Conservation (phyloP, 176 grass and related monocot species). For the Eragrostis nindensis region DNA sequence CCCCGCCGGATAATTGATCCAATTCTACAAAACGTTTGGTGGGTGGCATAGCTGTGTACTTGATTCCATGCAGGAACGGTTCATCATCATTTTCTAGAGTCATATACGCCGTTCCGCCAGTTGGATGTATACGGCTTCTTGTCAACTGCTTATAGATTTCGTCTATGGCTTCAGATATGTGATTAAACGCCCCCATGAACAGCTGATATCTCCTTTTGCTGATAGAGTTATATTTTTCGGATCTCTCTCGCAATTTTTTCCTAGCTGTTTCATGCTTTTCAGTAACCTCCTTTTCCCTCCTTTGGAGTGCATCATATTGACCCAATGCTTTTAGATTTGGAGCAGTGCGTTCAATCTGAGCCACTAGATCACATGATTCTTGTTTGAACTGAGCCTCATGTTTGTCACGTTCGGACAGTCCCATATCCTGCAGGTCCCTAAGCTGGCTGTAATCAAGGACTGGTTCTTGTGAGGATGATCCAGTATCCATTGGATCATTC, state of each 20-base stretch:
- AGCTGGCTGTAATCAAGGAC: slow-evolving; percentile 82
- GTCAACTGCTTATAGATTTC: slow-evolving; percentile 98
- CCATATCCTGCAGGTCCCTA: slow-evolving; percentile 65
- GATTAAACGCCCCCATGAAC: slow-evolving; percentile 96
- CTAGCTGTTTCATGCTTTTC: slow-evolving; percentile 91
- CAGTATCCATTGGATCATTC: slow-evolving; percentile 83
- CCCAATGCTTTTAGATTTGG: slow-evolving; percentile 95
- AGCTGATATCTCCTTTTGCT: slow-evolving; percentile 86
- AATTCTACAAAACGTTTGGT: slow-evolving; percentile 97
- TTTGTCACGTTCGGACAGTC: slow-evolving; percentile 78
- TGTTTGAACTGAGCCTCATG: slow-evolving; percentile 86
- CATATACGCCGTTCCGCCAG: slow-evolving; percentile 94
- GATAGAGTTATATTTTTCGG: slow-evolving; percentile 80
- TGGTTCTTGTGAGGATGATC: slow-evolving; percentile 46
- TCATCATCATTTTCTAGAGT: slow-evolving; percentile 99
- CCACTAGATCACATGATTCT: slow-evolving; percentile 59
- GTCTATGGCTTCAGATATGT: slow-evolving; percentile 96
- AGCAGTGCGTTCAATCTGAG: slow-evolving; percentile 87
- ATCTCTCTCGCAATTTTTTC: slow-evolving; percentile 88
- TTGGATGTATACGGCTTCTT: slow-evolving; percentile 91
- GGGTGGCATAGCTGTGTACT: slow-evolving; percentile 96
- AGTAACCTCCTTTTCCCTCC: slow-evolving; percentile 84
- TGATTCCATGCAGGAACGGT: slow-evolving; percentile 91
- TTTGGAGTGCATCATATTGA: slow-evolving; percentile 89
- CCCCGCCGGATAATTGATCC: slow-evolving; percentile 96